Conservation (phyloP, 768 basidiomycete genomes). For the Hygrocybe punicea region DNA sequence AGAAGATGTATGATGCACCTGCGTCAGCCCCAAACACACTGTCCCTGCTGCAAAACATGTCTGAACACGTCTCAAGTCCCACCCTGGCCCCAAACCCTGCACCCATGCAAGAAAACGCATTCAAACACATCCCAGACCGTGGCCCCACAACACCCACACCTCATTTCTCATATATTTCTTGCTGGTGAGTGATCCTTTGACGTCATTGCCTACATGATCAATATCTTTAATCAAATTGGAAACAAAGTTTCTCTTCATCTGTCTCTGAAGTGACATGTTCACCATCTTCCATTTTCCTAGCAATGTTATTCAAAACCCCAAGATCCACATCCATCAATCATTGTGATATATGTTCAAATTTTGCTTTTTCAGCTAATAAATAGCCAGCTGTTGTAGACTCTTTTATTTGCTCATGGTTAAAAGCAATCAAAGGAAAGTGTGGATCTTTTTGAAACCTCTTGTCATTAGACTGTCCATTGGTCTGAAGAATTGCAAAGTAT, state of each 20-base stretch:
- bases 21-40: too few relatives aligned
- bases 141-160: too few relatives aligned
- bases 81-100: too few relatives aligned
- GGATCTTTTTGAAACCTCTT: too few relatives aligned
- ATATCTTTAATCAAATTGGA: constrained; percentile 31
- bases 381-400: constrained; percentile 24
- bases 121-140: too few relatives aligned
- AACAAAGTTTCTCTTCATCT: constrained; percentile 34
- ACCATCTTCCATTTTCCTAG: too few relatives aligned
- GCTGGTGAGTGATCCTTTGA: constrained; percentile 16
- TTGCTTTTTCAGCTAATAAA: constrained; percentile 22
- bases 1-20: too few relatives aligned
- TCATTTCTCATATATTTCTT: not conserved
- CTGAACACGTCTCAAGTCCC: too few relatives aligned
- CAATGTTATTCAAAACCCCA: constrained; percentile 10
- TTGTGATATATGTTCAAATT: constrained; percentile 25
- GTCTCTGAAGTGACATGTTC: constrained; percentile 7
- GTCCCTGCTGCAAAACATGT: too few relatives aligned
- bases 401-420: constrained; percentile 32
- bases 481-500: too few relatives aligned
- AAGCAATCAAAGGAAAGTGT: constrained; percentile 25
- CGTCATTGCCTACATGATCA: constrained; percentile 33
- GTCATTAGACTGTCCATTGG: too few relatives aligned
- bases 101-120: too few relatives aligned
- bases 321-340: constrained; percentile 22